These are phyloP conservation scores for Cercospora sp. DNA, from an alignment of 2,329 filamentous ascomycete genomes.

Conservation along the genomic window DNA sequence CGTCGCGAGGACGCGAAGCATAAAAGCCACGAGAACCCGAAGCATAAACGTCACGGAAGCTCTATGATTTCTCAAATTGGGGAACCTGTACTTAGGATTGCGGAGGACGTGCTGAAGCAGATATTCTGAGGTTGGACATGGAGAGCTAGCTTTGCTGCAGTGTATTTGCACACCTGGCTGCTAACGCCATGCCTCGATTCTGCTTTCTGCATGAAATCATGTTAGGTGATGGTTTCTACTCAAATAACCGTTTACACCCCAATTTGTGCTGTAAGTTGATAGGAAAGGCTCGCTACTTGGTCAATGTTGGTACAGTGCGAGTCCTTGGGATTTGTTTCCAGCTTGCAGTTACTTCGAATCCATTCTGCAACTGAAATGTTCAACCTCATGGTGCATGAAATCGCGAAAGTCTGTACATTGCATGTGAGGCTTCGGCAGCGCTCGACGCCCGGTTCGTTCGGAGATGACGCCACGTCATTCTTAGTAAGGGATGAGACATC, in stretches of 20 bases:
- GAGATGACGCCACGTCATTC: neutral
- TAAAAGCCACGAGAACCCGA: conserved; percentile 5
- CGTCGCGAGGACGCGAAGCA: neutral
- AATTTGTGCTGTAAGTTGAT: neutral
- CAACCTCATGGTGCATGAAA: neutral
- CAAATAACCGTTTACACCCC: neutral
- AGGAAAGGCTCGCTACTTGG: neutral
- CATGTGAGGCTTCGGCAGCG: neutral
- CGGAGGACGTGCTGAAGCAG: conserved; percentile 19
- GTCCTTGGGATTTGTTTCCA: neutral
- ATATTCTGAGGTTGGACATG: conserved; percentile 8
- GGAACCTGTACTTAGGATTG: conserved; percentile 21
- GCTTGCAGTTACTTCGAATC: neutral
- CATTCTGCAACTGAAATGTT: neutral
- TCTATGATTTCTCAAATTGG: conserved; percentile 16
- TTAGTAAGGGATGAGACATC: conserved; percentile 3
- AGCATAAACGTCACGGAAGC: conserved; percentile 5
- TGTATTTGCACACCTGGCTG: neutral
- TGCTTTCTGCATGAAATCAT: neutral
- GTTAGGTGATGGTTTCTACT: neutral
- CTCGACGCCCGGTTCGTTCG: neutral
- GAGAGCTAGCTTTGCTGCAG: neutral
- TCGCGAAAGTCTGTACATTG: neutral
- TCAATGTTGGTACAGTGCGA: neutral
- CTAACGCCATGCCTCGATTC: neutral